phyloP scores from a whole-genome alignment of 1,284 basidiomycete species.

The Malassezia sp. region DNA sequence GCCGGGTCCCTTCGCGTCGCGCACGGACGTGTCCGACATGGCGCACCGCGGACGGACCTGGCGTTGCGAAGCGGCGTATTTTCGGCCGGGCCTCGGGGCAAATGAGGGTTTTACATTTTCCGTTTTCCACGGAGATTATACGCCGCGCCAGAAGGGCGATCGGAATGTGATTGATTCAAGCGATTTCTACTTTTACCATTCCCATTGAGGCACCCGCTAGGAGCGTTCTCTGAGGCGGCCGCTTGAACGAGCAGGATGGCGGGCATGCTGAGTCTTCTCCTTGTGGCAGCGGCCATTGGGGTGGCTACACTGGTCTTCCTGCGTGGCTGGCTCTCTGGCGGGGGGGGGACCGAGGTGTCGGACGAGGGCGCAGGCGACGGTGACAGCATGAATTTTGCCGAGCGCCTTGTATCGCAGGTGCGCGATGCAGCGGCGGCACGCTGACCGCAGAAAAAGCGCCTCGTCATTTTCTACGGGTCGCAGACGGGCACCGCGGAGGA shows the following conservation, averaged over 20 bases:
- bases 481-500: conserved; percentile 46
- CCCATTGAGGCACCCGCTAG: too few species aligned
- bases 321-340: conserved; percentile 1
- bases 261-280: not conserved
- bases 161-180: too few species aligned
- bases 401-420: conserved; percentile 2
- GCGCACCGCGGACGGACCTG: too few species aligned
- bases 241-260: conserved; percentile 8
- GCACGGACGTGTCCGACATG: not conserved
- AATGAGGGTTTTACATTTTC: too few species aligned
- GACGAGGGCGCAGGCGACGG: not conserved
- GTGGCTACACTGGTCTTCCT: conserved; percentile 7
- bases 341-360: not conserved
- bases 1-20: not conserved
- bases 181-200: too few species aligned
- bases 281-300: conserved; percentile 5
- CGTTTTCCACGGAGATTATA: too few species aligned
- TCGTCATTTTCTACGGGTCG: conserved; percentile 44
- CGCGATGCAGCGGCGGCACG: not conserved
- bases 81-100: too few species aligned
- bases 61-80: conserved; percentile 13
- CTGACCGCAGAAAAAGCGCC: conserved; percentile 34
- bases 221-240: too few species aligned
- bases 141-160: too few species aligned
- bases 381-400: conserved; percentile 7